phyloP scores from a whole-genome alignment of 768 basidiomycete genomes.

The Tricholoma sp. region DNA sequence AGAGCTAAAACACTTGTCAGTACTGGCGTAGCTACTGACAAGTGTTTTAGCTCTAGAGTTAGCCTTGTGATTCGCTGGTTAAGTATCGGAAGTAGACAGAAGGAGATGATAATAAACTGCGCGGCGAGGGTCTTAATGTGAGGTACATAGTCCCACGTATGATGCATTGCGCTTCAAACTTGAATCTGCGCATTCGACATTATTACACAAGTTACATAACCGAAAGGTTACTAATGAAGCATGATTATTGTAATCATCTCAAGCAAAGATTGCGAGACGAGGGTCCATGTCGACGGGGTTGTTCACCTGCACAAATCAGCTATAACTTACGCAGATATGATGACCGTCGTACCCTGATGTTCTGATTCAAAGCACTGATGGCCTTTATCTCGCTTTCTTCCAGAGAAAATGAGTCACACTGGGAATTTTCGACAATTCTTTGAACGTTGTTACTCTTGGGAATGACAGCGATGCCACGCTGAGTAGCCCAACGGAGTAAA shows the following conservation, averaged over 20 bases:
- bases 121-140: too few relatives aligned
- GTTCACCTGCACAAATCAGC: slow-evolving; percentile 44
- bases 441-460: slow-evolving; percentile 57
- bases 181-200: too few relatives aligned
- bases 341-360: slow-evolving; percentile 50
- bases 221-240: too few relatives aligned
- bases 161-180: too few relatives aligned
- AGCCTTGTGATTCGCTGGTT: too few relatives aligned
- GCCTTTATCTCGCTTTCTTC: slow-evolving; percentile 49
- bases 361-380: slow-evolving; percentile 57
- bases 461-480: slow-evolving; percentile 68
- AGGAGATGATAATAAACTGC: too few relatives aligned
- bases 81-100: too few relatives aligned
- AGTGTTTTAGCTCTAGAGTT: too few relatives aligned
- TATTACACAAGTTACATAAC: too few relatives aligned
- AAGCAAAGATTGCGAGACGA: slow-evolving; percentile 68
- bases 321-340: neutral
- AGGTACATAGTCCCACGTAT: too few relatives aligned
- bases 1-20: too few relatives aligned
- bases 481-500: slow-evolving; percentile 75
- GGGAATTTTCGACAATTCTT: slow-evolving; percentile 49
- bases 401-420: slow-evolving; percentile 39
- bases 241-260: slow-evolving; percentile 12
- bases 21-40: too few relatives aligned
- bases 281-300: slow-evolving; percentile 65